A percentile compares a stretch with the other conserved stretches of the same genome.
Conservation (phyloP, 225 moss, liverwort and hornwort genomes). For the Asterella californica region DNA sequence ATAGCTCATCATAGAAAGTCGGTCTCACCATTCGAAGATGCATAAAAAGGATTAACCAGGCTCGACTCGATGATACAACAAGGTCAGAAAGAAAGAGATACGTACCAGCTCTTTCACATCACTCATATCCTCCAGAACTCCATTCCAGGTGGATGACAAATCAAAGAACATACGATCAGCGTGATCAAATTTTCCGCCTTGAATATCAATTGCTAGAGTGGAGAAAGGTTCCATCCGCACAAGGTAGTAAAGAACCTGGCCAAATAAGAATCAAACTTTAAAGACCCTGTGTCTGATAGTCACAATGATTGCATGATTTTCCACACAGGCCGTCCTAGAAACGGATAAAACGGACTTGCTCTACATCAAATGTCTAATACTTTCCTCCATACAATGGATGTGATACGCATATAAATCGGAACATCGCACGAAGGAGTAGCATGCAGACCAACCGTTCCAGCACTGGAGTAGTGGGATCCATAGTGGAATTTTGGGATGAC, state of each 20-base stretch:
- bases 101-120: conserved; percentile 97
- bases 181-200: conserved; percentile 68
- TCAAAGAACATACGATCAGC: conserved; percentile 68
- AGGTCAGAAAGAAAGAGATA: background rate
- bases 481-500: conserved; percentile 93
- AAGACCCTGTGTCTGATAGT: background rate
- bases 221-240: conserved; percentile 88
- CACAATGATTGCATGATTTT: background rate
- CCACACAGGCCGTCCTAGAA: background rate
- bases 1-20: background rate
- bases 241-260: conserved; percentile 78
- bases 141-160: conserved; percentile 78
- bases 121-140: conserved; percentile 74
- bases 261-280: background rate
- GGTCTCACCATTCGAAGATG: background rate
- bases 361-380: background rate
- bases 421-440: background rate
- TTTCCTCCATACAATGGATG: no score
- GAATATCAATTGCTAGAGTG: conserved; percentile 66
- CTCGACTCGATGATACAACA: background rate
- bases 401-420: background rate
- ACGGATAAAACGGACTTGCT: background rate
- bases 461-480: conserved; percentile 87
- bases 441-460: conserved; percentile 63
- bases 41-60: background rate